phyloP scores from a whole-genome alignment of 148 eudicot species.

The Heliamphora exappendiculata region DNA sequence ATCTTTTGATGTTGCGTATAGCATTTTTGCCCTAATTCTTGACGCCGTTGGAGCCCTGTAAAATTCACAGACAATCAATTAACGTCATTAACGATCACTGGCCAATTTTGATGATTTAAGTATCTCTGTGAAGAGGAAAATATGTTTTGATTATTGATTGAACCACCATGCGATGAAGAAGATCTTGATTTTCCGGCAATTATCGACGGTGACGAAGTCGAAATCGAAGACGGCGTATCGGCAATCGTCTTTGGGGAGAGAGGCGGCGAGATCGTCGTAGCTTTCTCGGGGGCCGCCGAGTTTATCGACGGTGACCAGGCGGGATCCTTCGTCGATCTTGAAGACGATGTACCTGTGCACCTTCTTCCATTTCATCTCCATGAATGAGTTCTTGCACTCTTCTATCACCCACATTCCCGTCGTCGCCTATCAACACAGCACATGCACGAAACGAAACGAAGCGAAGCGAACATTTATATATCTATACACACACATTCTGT shows the following conservation, averaged over 20 bases:
- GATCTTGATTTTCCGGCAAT: constrained; percentile 96
- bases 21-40: constrained; percentile 78
- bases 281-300: constrained; percentile 66
- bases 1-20: constrained; percentile 90
- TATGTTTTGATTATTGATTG: background rate
- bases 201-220: constrained; percentile 81
- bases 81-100: no score
- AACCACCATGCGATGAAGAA: constrained; percentile 93
- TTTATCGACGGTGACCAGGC: constrained; percentile 68
- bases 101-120: no score
- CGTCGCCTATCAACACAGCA: constrained; percentile 45
- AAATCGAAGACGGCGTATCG: constrained; percentile 89
- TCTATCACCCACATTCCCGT: constrained; percentile 79
- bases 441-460: no score
- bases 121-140: no score
- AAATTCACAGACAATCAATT: no score
- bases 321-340: constrained; percentile 77
- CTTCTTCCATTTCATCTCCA: constrained; percentile 99
- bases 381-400: constrained; percentile 92
- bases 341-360: constrained; percentile 81
- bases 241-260: constrained; percentile 79
- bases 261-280: constrained; percentile 74
- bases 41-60: constrained; percentile 86
- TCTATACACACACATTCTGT: background rate
- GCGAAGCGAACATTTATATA: background rate